Evolutionary conservation across 2,329 filamentous ascomycete species (phyloP).

Genomic region (Fusarium clavum): DNA sequence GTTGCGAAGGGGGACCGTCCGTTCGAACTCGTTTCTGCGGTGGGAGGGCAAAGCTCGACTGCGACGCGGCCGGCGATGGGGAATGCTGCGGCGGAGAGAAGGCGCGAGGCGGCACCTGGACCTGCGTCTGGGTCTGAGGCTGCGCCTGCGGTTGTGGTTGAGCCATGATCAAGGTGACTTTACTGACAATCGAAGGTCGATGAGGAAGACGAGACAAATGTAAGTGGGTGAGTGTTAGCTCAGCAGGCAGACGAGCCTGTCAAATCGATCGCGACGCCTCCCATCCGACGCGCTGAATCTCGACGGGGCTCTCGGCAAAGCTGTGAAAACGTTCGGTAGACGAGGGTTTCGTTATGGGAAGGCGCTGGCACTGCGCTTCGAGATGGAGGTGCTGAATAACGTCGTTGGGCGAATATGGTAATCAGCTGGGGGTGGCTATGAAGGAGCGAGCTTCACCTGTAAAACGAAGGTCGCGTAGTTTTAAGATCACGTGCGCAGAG

Average conservation of each 20-base stretch:
- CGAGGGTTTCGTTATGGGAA: slow-evolving; percentile 11
- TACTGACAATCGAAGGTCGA: slow-evolving; percentile 18
- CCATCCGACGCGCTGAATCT: slow-evolving; percentile 58
- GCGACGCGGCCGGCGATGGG: slow-evolving; percentile 69
- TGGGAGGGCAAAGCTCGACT: slow-evolving; percentile 67
- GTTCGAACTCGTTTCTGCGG: slow-evolving; percentile 73
- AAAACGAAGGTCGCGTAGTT: slow-evolving; percentile 53
- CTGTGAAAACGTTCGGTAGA: slow-evolving; percentile 12
- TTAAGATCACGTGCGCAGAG: slow-evolving; percentile 58
- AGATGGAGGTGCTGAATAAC: slow-evolving; percentile 41
- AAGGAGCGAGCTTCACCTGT: slow-evolving; percentile 48
- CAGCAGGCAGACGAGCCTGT: slow-evolving; percentile 64
- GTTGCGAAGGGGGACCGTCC: slow-evolving; percentile 74
- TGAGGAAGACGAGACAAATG: slow-evolving; percentile 6
- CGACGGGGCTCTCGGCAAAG: slow-evolving; percentile 30
- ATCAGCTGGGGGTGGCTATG: slow-evolving; percentile 43
- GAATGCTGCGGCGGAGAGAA: slow-evolving; percentile 73
- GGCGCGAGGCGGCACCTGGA: slow-evolving; percentile 61
- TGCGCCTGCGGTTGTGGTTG: slow-evolving; percentile 71
- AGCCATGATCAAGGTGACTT: slow-evolving; percentile 59
- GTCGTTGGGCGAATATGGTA: slow-evolving; percentile 44
- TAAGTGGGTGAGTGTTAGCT: slow-evolving; percentile 45
- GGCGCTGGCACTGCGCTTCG: slow-evolving; percentile 30
- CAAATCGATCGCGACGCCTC: slow-evolving; percentile 57
- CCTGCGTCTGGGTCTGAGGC: slow-evolving; percentile 60